Conservation (phyloP, 306 rosid genomes). For the Quercus bicolor region DNA sequence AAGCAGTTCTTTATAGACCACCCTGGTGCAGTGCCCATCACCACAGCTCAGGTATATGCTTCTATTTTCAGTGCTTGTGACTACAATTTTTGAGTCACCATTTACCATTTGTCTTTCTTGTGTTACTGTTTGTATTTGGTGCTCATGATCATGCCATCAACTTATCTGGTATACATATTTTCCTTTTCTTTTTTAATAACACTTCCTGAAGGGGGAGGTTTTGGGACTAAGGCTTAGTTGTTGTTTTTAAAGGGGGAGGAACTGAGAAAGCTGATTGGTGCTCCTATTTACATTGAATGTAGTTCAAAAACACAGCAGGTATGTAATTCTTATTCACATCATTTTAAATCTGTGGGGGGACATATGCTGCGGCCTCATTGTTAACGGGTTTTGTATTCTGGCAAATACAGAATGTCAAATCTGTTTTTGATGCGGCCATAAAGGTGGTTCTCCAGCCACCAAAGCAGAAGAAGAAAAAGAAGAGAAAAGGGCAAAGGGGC, state of each 20-base stretch:
- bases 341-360: background rate
- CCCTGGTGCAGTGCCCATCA: slow-evolving; percentile 85
- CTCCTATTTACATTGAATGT: slow-evolving; percentile 83
- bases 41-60: slow-evolving; percentile 73
- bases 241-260: slow-evolving; percentile 72
- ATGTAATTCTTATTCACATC: slow-evolving; percentile 24
- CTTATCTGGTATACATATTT: slow-evolving; percentile 5
- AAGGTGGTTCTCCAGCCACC: slow-evolving; percentile 97
- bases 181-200: slow-evolving; percentile 3
- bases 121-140: background rate
- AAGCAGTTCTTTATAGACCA: slow-evolving; percentile 77
- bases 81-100: background rate
- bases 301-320: slow-evolving; percentile 98
- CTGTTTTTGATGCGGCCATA: slow-evolving; percentile 90
- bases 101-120: background rate
- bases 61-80: slow-evolving; percentile 4
- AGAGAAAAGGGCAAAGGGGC: slow-evolving; percentile 72
- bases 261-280: slow-evolving; percentile 76
- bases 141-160: slow-evolving; percentile 10
- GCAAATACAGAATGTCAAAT: slow-evolving; percentile 81
- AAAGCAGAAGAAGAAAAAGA: slow-evolving; percentile 70
- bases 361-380: background rate
- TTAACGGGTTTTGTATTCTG: background rate
- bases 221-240: no score
- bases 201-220: slow-evolving; percentile 70